phyloP scores from a whole-genome alignment of 495 filamentous ascomycete genomes.

The Acidiella bohemica region DNA sequence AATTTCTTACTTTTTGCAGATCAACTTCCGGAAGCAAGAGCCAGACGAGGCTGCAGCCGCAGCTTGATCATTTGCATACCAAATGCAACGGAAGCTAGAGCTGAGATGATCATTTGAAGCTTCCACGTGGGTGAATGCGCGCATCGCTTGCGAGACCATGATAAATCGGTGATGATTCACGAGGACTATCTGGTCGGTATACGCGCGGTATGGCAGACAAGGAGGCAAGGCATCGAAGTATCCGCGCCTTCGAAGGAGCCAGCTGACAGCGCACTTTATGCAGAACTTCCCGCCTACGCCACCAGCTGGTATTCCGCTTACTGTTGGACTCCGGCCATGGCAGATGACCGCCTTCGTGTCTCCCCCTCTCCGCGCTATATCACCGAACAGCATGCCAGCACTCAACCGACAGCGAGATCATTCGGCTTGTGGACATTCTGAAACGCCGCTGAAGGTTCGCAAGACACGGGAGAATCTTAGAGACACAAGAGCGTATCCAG shows the following conservation, averaged over 20 bases:
- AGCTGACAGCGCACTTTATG: too few species aligned
- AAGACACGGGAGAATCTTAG: conserved; percentile 20
- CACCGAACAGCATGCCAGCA: conserved; percentile 17
- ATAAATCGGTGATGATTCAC: too few species aligned
- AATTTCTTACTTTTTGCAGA: background rate
- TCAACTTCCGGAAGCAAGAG: conserved; percentile 5
- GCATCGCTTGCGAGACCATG: too few species aligned
- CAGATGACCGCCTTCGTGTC: conserved; percentile 2
- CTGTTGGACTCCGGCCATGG: conserved; percentile 6
- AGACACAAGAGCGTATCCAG: conserved; percentile 4
- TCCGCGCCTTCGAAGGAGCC: background rate
- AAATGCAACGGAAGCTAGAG: too few species aligned
- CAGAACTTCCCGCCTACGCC: conserved; percentile 1
- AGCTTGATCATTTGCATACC: too few species aligned
- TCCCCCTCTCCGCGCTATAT: conserved; percentile 9
- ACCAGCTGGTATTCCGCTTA: background rate
- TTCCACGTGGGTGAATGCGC: too few species aligned
- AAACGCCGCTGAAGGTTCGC: conserved; percentile 20
- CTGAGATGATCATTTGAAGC: too few species aligned
- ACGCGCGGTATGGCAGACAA: conserved; percentile 2
- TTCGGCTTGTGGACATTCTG: conserved; percentile 15
- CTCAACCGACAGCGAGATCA: conserved; percentile 20
- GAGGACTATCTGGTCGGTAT: background rate
- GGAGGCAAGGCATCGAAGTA: background rate
- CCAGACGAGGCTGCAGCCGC: background rate